phyloP scores from a whole-genome alignment of 805 yeast species.

The Candida silvicultrix region DNA sequence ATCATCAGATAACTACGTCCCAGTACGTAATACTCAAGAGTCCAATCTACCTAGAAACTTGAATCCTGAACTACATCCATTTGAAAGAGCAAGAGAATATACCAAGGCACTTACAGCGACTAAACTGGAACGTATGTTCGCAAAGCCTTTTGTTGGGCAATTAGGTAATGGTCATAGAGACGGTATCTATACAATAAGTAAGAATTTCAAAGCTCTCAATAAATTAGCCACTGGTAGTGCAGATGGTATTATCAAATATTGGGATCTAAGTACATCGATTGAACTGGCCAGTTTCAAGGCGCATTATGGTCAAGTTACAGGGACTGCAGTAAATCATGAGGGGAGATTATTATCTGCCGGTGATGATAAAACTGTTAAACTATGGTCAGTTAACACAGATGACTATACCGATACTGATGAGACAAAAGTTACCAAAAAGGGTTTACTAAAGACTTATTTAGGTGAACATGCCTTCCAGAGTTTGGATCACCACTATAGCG shows the following conservation, averaged over 20 bases:
- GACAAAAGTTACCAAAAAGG: constrained; percentile 32
- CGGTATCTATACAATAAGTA: constrained; percentile 85
- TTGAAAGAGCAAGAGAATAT: constrained; percentile 95
- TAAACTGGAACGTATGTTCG: constrained; percentile 92
- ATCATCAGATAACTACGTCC: constrained; percentile 88
- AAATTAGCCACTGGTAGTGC: constrained; percentile 89
- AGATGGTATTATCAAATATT: constrained; percentile 90
- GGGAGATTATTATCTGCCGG: constrained; percentile 76
- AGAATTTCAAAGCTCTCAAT: constrained; percentile 61
- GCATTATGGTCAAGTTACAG: constrained; percentile 86
- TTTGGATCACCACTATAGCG: constrained; percentile 78
- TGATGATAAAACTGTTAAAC: constrained; percentile 80
- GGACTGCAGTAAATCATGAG: constrained; percentile 56
- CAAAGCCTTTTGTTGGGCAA: constrained; percentile 95
- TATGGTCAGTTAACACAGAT: constrained; percentile 72
- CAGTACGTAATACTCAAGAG: constrained; percentile 86
- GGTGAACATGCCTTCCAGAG: constrained; percentile 84
- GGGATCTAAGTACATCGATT: constrained; percentile 80
- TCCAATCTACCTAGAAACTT: constrained; percentile 82
- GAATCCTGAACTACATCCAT: constrained; percentile 93
- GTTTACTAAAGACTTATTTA: constrained; percentile 69
- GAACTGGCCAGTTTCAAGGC: constrained; percentile 78
- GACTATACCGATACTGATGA: constrained; percentile 37
- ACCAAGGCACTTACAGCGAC: constrained; percentile 93
- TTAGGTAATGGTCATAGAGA: constrained; percentile 93